Conservation (phyloP, 1,284 basidiomycete genomes). For the Leucoagaricus sp. region DNA sequence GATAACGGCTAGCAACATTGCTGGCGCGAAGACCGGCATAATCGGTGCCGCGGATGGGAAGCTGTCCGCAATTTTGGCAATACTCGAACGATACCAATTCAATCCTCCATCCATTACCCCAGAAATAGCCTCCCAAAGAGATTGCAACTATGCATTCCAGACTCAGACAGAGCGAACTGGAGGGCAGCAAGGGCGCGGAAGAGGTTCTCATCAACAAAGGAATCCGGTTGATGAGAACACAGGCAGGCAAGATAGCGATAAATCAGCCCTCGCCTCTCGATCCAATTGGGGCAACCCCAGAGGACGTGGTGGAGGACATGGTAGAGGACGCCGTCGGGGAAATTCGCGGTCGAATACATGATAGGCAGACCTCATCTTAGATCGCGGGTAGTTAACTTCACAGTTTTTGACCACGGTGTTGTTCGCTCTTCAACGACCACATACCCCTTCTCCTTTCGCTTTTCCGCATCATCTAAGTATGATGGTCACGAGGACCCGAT, state of each 20-base stretch:
- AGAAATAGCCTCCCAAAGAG: neutral
- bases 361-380: constrained; percentile 5
- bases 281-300: constrained; percentile 32
- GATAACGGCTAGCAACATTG: constrained; percentile 42
- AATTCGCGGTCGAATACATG: constrained; percentile 15
- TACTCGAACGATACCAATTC: constrained; percentile 55
- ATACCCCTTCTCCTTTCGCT: neutral
- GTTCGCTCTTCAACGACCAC: neutral
- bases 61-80: constrained; percentile 47
- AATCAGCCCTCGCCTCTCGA: too few relatives aligned
- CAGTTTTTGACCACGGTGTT: neutral
- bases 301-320: constrained; percentile 38
- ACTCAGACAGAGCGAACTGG: neutral
- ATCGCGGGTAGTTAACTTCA: neutral
- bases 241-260: neutral
- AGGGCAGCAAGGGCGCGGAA: neutral
- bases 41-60: constrained; percentile 23
- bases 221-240: neutral
- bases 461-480: constrained; percentile 10
- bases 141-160: neutral
- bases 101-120: constrained; percentile 47
- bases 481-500: neutral
- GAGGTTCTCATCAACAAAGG: neutral
- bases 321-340: constrained; percentile 24
- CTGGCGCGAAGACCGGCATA: constrained; percentile 27